Conservation (phyloP, 768 basidiomycete species). For the Mycena epipterygia region DNA sequence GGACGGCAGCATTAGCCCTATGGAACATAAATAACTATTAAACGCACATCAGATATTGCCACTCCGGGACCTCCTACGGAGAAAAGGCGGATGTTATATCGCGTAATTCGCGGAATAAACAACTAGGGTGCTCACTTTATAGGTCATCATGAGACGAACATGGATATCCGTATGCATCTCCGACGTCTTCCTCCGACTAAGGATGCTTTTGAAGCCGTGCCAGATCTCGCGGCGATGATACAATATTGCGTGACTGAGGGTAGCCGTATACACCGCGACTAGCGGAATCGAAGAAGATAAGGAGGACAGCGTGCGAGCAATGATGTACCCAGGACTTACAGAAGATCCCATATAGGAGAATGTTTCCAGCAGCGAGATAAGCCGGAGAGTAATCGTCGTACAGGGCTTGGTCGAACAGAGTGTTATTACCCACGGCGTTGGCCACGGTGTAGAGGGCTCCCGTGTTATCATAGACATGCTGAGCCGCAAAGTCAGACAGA, state of each 20-base stretch:
- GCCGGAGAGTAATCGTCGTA: constrained; percentile 56
- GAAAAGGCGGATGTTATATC: too few relatives aligned
- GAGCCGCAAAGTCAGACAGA: too few relatives aligned
- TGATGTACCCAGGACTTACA: background rate
- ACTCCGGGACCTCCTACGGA: constrained; percentile 59
- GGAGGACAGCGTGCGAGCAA: constrained; percentile 51
- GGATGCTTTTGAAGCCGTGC: constrained; percentile 36
- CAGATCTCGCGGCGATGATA: constrained; percentile 59
- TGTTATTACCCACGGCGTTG: constrained; percentile 49
- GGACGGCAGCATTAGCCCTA: background rate
- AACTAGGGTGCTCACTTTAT: too few relatives aligned
- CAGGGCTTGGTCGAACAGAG: constrained; percentile 46
- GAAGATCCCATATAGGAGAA: constrained; percentile 48
- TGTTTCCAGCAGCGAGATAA: constrained; percentile 39
- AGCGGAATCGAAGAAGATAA: background rate
- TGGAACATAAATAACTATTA: constrained; percentile 28
- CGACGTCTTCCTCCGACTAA: constrained; percentile 47
- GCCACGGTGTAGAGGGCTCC: constrained; percentile 58
- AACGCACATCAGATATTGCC: constrained; percentile 54
- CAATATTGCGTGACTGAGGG: constrained; percentile 54
- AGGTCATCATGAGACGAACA: constrained; percentile 55
- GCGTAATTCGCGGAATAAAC: too few relatives aligned
- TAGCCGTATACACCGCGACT: constrained; percentile 46
- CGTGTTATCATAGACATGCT: constrained; percentile 56
- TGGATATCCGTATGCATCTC: constrained; percentile 55